phyloP scores from a whole-genome alignment of 116 monocot genomes.

The Iris pallida region DNA sequence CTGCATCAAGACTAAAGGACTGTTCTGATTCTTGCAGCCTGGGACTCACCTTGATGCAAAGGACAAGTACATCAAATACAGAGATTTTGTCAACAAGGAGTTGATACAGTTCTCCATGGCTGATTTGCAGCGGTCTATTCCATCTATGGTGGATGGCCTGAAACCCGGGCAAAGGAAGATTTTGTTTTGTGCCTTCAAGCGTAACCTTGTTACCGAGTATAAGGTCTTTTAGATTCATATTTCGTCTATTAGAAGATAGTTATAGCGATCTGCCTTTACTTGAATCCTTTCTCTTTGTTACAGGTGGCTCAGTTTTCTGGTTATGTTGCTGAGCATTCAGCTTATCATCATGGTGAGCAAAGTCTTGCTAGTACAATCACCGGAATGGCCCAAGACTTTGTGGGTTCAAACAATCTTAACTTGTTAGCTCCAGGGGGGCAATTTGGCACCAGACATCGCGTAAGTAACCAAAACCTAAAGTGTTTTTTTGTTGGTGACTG shows the following conservation, averaged over 20 bases:
- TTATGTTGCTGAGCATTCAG: slow-evolving; percentile 96
- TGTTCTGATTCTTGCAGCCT: slow-evolving; percentile 34
- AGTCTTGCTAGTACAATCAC: slow-evolving; percentile 76
- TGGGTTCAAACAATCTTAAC: slow-evolving; percentile 91
- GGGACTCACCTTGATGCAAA: slow-evolving; percentile 80
- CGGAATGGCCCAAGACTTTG: slow-evolving; percentile 94
- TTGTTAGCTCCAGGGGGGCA: slow-evolving; percentile 87
- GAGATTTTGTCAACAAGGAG: slow-evolving; percentile 94
- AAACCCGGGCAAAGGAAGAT: slow-evolving; percentile 97
- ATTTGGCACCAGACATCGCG: slow-evolving; percentile 83
- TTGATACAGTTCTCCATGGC: slow-evolving; percentile 91
- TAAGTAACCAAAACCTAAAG: slow-evolving; percentile 10
- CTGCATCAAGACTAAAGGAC: too few relatives aligned
- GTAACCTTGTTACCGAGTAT: slow-evolving; percentile 72
- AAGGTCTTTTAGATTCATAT: slow-evolving; percentile 41
- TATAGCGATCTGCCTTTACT: too few relatives aligned
- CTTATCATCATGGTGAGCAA: slow-evolving; percentile 92
- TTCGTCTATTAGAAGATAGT: too few relatives aligned
- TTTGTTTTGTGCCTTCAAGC: slow-evolving; percentile 80
- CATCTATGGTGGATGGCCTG: slow-evolving; percentile 93
- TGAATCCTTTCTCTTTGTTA: not conserved
- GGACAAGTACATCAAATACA: slow-evolving; percentile 66
- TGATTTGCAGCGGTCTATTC: slow-evolving; percentile 88
- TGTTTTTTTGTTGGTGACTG: not conserved
- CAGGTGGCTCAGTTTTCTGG: slow-evolving; percentile 95